Evolutionary conservation across 352 stramenopile genomes (phyloP).

Genomic region (Pythium folliculosum): DNA sequence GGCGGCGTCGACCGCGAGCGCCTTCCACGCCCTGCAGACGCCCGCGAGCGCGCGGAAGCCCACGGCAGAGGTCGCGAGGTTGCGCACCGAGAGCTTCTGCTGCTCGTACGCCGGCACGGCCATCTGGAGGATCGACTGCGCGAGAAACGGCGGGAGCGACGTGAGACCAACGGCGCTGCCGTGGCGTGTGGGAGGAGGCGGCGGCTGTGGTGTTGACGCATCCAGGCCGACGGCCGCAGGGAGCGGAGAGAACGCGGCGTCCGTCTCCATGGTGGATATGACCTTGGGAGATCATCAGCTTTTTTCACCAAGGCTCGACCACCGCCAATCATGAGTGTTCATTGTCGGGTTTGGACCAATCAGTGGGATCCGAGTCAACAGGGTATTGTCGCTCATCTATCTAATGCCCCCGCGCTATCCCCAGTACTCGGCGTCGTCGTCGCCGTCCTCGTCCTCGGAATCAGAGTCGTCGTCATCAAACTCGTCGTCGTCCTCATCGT

Average conservation of each 20-base stretch:
- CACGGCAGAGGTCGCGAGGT: background rate
- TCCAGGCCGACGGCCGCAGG: too few species aligned
- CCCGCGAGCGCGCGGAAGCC: background rate
- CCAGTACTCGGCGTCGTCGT: background rate
- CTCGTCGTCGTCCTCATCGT: background rate
- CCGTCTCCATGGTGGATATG: too few species aligned
- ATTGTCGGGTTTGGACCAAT: too few species aligned
- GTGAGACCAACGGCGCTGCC: too few species aligned
- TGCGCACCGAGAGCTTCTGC: background rate
- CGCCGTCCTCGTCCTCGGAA: background rate
- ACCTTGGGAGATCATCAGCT: too few species aligned
- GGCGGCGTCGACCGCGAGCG: background rate
- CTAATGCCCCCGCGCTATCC: background rate
- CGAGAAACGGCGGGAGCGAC: conserved; percentile 1
- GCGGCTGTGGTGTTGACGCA: too few species aligned
- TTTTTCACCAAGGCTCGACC: too few species aligned
- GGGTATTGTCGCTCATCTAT: too few species aligned
- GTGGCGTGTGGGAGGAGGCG: too few species aligned
- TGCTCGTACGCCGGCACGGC: background rate
- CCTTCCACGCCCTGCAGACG: background rate
- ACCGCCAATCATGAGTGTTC: too few species aligned
- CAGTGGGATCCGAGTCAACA: too few species aligned
- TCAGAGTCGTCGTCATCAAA: background rate
- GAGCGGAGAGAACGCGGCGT: too few species aligned
- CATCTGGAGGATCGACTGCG: background rate